These are phyloP conservation scores for Gamsiella multidivaricata DNA, from an alignment of 192 early-diverging fungal species.

Conservation along the genomic window DNA sequence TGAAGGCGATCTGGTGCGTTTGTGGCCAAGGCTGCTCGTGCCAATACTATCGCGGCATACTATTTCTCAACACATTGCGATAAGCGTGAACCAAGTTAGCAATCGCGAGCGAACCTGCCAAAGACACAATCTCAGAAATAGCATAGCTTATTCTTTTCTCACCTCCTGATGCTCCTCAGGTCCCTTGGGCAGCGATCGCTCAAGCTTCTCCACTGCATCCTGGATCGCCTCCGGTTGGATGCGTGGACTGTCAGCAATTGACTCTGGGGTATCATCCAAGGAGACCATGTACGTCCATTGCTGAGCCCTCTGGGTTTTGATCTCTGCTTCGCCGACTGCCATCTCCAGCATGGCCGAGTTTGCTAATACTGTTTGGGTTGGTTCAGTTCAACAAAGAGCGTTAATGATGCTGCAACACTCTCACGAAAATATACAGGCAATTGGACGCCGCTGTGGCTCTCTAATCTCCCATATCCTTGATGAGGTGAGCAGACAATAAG, in stretches of 20 bases:
- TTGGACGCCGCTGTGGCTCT: no score
- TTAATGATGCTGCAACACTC: no score
- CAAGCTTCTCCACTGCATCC: constrained; percentile 29
- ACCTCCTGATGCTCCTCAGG: constrained; percentile 54
- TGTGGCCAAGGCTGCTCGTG: constrained; percentile 43
- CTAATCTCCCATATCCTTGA: no score
- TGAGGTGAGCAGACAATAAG: no score
- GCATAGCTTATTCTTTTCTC: background rate
- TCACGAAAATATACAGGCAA: no score
- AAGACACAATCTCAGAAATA: background rate
- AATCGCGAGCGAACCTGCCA: background rate
- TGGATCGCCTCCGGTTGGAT: constrained; percentile 30
- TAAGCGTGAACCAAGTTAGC: no score
- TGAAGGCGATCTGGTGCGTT: constrained; percentile 46
- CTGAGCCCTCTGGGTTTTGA: constrained; percentile 6
- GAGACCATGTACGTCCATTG: constrained; percentile 23
- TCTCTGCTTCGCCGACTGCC: constrained; percentile 36
- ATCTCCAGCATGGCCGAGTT: constrained; percentile 46
- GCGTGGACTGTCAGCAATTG: constrained; percentile 33
- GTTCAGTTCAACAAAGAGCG: no score
- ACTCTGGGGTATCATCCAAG: constrained; percentile 41
- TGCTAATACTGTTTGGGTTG: constrained; percentile 26
- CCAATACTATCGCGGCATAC: constrained; percentile 48
- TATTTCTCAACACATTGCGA: background rate
- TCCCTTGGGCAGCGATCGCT: constrained; percentile 27